These are phyloP conservation scores for Moricandia moricandioides DNA, from an alignment of 345 rosid genomes.

Conservation along the genomic window DNA sequence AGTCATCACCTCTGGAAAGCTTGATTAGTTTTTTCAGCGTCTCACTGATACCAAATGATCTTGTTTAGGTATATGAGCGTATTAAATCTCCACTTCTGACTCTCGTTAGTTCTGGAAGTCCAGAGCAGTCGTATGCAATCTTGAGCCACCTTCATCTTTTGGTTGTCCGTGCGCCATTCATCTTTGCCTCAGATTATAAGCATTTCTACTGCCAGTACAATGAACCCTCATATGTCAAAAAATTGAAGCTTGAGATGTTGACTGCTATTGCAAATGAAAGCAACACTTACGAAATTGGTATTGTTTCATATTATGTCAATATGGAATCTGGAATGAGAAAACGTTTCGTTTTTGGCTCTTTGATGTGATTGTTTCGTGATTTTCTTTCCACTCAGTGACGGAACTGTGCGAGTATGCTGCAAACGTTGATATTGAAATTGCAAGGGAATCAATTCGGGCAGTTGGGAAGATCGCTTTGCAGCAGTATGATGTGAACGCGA, in stretches of 20 bases:
- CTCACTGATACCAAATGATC: conserved; percentile 23
- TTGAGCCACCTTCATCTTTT: conserved; percentile 92
- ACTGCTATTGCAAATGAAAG: conserved; percentile 98
- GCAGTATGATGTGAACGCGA: conserved; percentile 98
- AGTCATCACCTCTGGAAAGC: conserved; percentile 1
- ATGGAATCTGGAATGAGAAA: neutral
- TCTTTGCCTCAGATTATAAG: conserved; percentile 88
- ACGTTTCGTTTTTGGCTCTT: conserved; percentile 14
- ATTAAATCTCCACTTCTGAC: conserved; percentile 97
- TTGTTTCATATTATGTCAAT: conserved; percentile 20
- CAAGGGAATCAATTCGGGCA: conserved; percentile 96
- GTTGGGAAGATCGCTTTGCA: conserved; percentile 98
- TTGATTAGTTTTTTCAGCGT: conserved; percentile 6
- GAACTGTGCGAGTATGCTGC: conserved; percentile 99
- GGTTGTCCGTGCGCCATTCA: conserved; percentile 95
- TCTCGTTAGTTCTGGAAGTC: conserved; percentile 97
- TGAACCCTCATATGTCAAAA: conserved; percentile 93
- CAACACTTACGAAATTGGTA: conserved; percentile 97
- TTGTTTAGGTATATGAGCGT: conserved; percentile 87
- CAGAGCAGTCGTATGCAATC: conserved; percentile 97
- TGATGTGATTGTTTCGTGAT: conserved; percentile 12
- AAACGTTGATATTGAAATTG: conserved; percentile 90
- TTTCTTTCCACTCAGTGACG: conserved; percentile 61
- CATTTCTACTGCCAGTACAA: conserved; percentile 98
- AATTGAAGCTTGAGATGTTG: conserved; percentile 98